Percentiles rank a stretch among this genome's conserved stretches.
These are phyloP conservation scores for Emmonsia crescens DNA, from an alignment of 2,329 filamentous ascomycete genomes.

Conservation along the genomic window DNA sequence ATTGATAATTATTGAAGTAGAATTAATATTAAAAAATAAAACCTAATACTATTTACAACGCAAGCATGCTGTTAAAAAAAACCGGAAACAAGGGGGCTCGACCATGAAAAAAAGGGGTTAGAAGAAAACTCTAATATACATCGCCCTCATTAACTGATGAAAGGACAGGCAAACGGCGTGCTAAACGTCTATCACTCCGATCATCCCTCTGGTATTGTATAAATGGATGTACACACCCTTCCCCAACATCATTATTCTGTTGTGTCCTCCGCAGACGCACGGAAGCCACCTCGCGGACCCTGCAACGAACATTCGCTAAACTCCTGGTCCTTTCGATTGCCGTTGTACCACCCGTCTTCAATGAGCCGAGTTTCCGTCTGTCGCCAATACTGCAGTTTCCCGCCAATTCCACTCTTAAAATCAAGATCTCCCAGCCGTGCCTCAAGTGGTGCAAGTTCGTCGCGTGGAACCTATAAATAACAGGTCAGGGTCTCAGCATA, in stretches of 20 bases:
- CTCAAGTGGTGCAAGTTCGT: conserved; percentile 25
- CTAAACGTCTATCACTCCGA: background rate
- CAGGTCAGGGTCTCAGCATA: background rate
- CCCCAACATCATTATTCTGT: background rate
- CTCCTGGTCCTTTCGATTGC: conserved; percentile 23
- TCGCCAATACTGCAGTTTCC: conserved; percentile 61
- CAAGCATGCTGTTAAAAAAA: background rate
- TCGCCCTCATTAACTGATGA: too few relatives aligned
- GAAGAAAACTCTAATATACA: background rate
- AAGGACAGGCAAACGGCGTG: background rate
- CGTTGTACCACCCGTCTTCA: conserved; percentile 56
- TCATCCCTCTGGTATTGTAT: background rate
- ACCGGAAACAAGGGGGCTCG: background rate
- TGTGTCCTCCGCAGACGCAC: background rate
- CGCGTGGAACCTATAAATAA: conserved; percentile 22
- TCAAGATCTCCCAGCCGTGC: conserved; percentile 64
- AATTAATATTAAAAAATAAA: background rate
- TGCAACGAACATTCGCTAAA: conserved; percentile 26
- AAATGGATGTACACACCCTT: background rate
- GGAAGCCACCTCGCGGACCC: conserved; percentile 1
- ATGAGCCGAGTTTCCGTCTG: conserved; percentile 52
- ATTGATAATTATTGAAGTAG: background rate
- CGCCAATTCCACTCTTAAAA: conserved; percentile 54
- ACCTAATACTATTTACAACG: background rate
- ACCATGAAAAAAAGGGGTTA: background rate